Percentiles rank a stretch among this genome's conserved stretches.
These are phyloP conservation scores for Leishmania major DNA, from an alignment of 208 protist species.

Conservation along the genomic window DNA sequence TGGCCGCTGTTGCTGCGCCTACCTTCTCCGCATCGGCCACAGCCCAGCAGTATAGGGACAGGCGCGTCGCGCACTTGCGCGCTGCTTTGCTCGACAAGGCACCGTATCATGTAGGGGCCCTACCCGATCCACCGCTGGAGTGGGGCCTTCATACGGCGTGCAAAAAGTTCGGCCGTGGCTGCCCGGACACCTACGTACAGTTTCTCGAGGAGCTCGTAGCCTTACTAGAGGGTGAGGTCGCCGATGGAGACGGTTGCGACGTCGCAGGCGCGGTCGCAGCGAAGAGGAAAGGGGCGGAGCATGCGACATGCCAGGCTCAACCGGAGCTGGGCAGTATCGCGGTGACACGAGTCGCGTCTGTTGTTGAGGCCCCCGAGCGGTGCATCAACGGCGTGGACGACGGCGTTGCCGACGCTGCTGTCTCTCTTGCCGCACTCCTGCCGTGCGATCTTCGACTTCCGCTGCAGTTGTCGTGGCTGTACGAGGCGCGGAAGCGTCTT, in stretches of 20 bases:
- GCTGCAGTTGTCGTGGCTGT: constrained; percentile 32
- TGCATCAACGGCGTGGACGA: background rate
- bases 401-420: background rate
- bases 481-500: constrained; percentile 30
- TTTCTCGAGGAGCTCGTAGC: constrained; percentile 42
- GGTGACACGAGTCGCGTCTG: background rate
- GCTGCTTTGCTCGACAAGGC: background rate
- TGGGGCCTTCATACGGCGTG: constrained; percentile 68
- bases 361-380: background rate
- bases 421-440: background rate
- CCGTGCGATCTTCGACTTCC: constrained; percentile 16
- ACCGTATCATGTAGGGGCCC: background rate
- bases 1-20: background rate
- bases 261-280: background rate
- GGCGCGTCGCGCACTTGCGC: constrained; percentile 21
- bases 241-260: background rate
- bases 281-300: background rate
- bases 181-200: constrained; percentile 53
- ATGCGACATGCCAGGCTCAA: background rate
- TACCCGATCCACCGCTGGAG: constrained; percentile 46
- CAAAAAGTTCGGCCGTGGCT: constrained; percentile 56
- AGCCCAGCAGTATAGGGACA: constrained; percentile 5
- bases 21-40: background rate
- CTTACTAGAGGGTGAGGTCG: background rate
- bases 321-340: background rate